Conservation (phyloP, 768 basidiomycete species). For the Butyriboletus loyo region DNA sequence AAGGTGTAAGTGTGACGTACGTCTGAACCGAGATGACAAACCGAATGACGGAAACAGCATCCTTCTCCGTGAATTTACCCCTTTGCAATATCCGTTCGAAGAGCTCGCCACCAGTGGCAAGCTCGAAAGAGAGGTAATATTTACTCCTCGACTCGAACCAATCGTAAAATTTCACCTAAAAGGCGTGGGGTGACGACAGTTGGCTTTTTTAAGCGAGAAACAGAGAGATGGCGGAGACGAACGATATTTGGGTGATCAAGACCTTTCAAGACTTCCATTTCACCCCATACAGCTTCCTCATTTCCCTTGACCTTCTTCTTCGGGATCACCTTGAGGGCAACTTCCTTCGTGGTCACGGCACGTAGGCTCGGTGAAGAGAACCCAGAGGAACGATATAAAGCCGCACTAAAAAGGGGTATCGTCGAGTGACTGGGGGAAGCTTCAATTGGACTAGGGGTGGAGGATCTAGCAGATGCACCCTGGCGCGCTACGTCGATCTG, state of each 20-base stretch:
- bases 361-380: conserved; percentile 26
- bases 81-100: conserved; percentile 82
- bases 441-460: conserved; percentile 20
- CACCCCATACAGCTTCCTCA: conserved; percentile 82
- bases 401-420: conserved; percentile 30
- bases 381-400: conserved; percentile 20
- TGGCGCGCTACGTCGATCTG: conserved; percentile 53
- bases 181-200: not conserved
- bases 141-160: conserved; percentile 94
- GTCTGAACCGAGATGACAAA: conserved; percentile 33
- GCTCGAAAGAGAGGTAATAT: conserved; percentile 94
- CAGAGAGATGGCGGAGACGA: conserved; percentile 21
- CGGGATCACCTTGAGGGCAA: conserved; percentile 85
- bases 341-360: conserved; percentile 55
- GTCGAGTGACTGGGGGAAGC: conserved; percentile 18
- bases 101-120: conserved; percentile 91
- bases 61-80: conserved; percentile 92
- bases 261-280: conserved; percentile 90
- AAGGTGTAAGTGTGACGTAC: not conserved
- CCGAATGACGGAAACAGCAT: conserved; percentile 78
- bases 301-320: conserved; percentile 97
- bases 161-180: conserved; percentile 93
- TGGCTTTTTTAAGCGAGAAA: not conserved
- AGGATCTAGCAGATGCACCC: conserved; percentile 52
- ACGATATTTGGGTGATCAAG: conserved; percentile 92